Base-by-base conservation (phyloP, 192 early-diverging fungal genomes). In the Jimgerdemannia lactiflua region DNA sequence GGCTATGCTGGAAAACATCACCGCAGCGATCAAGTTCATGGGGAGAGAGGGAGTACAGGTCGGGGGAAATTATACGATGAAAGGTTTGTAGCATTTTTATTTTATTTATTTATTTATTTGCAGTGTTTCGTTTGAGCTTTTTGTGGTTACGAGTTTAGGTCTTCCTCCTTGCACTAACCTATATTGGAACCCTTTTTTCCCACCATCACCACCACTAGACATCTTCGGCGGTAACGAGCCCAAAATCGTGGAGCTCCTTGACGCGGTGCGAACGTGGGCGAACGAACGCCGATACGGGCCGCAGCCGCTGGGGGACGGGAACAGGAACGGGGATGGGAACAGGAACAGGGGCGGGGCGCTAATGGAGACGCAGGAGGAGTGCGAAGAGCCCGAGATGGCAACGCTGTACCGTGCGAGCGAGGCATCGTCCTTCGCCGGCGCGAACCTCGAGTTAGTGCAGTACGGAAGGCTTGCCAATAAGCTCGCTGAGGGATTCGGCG, bases 1-100 rank as follows among this genome's bases (percentile, higher is more conserved):
- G 18, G 80, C 79, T 67, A 83, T 88, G 83, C 75, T 88, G 9
- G 86, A 88, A 72, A 86, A 84, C 40, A 74, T 88, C 65, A 76
- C 86, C 44, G 82, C 86, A 1, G 86, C 85, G 0, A 86, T 88
- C 75, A 88, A 88, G 66, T 88, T 88, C 39, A 88, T 88, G 86
- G 86, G 85, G 42, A 74, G 84, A 2, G 86, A 86, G 44, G 86
- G 86, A 4, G 79, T 88, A 49, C 78, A 80, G n/a, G 84, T 85
- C 0, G 84, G 86, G 39, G 86, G 86, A 4, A 42, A 74, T 43
- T 88, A 84, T 67, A 88, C 84, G 0, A 85, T 88, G 71, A 88
- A 88, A 81, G 86, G 85, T 76, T 81, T 64, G 72, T 67, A 7
- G n/a, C 3, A 40, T 59, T 14, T 59, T 59, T 59, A 59, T 59